A percentile compares a stretch with the other conserved stretches of the same genome.
Evolutionary conservation across 2,329 filamentous ascomycete genomes (phyloP).

Genomic region (Xylariaceae sp.): DNA sequence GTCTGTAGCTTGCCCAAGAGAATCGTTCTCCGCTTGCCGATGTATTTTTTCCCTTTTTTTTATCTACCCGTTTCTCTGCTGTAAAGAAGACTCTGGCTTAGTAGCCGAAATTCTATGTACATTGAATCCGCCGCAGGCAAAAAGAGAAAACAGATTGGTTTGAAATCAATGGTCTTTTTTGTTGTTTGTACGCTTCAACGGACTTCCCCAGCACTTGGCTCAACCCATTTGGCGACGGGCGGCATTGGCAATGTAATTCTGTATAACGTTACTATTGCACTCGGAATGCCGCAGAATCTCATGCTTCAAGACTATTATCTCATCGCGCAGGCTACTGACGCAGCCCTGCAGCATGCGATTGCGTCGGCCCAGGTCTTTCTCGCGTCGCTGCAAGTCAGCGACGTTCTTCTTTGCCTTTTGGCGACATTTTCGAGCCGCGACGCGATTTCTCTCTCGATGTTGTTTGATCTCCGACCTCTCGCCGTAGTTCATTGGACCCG

Average conservation of each 20-base stretch:
- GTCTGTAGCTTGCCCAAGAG: not conserved
- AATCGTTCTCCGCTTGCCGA: not conserved
- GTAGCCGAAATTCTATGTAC: not conserved
- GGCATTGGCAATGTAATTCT: conserved; percentile 27
- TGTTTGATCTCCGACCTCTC: conserved; percentile 7
- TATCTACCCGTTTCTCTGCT: not conserved
- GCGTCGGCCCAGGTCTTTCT: conserved; percentile 22
- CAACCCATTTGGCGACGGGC: conserved; percentile 17
- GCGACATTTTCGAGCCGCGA: conserved; percentile 28
- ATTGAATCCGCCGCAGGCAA: not conserved
- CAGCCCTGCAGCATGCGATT: conserved; percentile 21
- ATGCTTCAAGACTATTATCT: conserved; percentile 25
- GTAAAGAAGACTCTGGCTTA: not conserved
- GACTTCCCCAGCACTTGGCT: not conserved
- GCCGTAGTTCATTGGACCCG: not conserved
- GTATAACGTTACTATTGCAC: conserved; percentile 30
- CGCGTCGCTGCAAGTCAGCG: conserved; percentile 20
- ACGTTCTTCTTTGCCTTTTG: conserved; percentile 26
- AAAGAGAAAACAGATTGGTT: not conserved
- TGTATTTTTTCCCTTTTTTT: not conserved
- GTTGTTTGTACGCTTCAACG: not conserved
- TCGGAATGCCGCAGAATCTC: conserved; percentile 26
- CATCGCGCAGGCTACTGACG: conserved; percentile 21
- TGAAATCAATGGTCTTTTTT: not conserved
- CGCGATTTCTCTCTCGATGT: conserved; percentile 27